Percentiles rank a stretch among this genome's conserved stretches.
phyloP scores from a whole-genome alignment of 1,284 basidiomycete genomes.

The Abortiporus biennis region DNA sequence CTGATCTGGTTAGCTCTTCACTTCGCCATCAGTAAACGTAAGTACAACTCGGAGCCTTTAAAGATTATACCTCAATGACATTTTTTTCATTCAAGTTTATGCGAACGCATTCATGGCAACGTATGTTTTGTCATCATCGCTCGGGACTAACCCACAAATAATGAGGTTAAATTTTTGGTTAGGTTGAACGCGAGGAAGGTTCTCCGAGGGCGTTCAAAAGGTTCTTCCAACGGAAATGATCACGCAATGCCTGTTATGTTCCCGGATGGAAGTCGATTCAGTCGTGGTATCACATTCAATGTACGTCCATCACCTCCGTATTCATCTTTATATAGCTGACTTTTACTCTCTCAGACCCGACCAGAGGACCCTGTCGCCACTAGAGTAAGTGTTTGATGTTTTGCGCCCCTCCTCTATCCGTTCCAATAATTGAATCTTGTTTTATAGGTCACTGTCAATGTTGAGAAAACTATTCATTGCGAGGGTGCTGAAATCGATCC shows the following conservation, averaged over 20 bases:
- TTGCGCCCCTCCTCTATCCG: not conserved
- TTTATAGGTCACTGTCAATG: conserved; percentile 22
- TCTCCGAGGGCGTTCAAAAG: conserved; percentile 13
- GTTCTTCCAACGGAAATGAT: conserved; percentile 17
- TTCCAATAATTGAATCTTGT: not conserved
- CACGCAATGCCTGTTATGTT: conserved; percentile 20
- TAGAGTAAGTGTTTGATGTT: not conserved
- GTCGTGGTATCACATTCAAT: conserved; percentile 1
- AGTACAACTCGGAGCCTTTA: conserved; percentile 4
- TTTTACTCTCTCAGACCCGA: not conserved
- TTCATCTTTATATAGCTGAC: not conserved
- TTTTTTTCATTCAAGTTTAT: conserved; percentile 23
- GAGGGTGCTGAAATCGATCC: conserved; percentile 1
- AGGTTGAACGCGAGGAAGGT: conserved; percentile 18
- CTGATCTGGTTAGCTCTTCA: conserved; percentile 42
- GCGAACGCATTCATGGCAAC: conserved; percentile 32
- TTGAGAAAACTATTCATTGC: conserved; percentile 22
- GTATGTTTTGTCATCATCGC: conserved; percentile 16
- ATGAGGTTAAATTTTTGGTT: not conserved
- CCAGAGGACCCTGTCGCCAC: conserved; percentile 5
- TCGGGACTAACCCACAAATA: too few species aligned
- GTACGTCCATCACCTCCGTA: not conserved
- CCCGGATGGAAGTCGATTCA: conserved; percentile 12
- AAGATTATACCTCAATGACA: not conserved
- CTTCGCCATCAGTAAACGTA: conserved; percentile 42